Evolutionary conservation across 2,329 filamentous ascomycete species (phyloP).

Genomic region (Colletotrichum melonis): DNA sequence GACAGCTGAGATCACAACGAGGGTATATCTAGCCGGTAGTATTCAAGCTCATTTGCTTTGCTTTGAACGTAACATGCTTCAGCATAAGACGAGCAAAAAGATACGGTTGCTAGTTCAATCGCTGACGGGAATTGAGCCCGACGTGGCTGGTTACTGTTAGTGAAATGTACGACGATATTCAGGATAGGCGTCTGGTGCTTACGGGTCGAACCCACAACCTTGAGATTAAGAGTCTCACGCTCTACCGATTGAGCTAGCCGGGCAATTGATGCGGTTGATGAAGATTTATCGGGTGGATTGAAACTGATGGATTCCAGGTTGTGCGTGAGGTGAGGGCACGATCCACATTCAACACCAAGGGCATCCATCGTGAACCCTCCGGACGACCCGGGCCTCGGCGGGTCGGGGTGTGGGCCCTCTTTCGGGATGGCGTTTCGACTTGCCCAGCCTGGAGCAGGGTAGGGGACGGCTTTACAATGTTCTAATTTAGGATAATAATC

Average conservation of each 20-base stretch:
- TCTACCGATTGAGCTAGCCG: conserved; percentile 78
- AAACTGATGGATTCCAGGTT: not conserved
- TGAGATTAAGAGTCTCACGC: conserved; percentile 78
- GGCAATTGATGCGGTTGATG: conserved; percentile 44
- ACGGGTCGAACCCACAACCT: conserved; percentile 64
- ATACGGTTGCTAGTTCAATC: conserved; percentile 9
- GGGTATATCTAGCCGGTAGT: not conserved
- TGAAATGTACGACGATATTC: not conserved
- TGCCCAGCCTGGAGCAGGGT: not conserved
- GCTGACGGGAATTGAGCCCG: conserved; percentile 33
- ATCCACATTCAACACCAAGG: conserved; percentile 18
- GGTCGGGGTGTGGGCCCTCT: not conserved
- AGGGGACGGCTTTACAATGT: no score
- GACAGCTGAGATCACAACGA: not conserved
- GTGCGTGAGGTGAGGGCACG: conserved; percentile 19
- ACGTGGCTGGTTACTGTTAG: conserved; percentile 27
- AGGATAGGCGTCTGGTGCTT: not conserved
- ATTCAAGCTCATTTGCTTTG: not conserved
- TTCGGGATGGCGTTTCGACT: not conserved
- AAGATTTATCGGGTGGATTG: not conserved
- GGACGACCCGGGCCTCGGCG: not conserved
- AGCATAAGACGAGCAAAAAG: not conserved
- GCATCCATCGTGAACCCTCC: conserved; percentile 9
- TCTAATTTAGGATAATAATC: no score
- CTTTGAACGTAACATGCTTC: not conserved